phyloP scores from a whole-genome alignment of 2,329 filamentous ascomycete species.

The Penicillium freii region DNA sequence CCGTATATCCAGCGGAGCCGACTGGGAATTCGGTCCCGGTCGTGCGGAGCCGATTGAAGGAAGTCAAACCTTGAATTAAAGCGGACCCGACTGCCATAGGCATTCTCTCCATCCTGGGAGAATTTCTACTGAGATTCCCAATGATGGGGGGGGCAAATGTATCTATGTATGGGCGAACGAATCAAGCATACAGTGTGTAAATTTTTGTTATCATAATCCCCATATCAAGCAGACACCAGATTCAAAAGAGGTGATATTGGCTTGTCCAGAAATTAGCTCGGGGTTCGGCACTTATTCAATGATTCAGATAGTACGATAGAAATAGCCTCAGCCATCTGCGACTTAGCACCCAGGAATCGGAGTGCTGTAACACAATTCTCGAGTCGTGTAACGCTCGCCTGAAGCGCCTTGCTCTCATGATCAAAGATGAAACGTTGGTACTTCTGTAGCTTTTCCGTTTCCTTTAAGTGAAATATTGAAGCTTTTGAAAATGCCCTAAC shows the following conservation, averaged over 20 bases:
- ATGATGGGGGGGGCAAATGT: too few species aligned
- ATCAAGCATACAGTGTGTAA: too few species aligned
- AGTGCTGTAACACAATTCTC: background rate
- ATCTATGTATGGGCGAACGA: too few species aligned
- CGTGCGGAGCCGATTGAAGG: background rate
- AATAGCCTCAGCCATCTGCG: background rate
- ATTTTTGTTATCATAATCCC: too few species aligned
- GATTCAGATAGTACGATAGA: background rate
- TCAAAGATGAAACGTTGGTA: background rate
- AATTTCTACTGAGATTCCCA: too few species aligned
- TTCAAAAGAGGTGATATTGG: too few species aligned
- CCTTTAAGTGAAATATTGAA: background rate
- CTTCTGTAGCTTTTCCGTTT: background rate
- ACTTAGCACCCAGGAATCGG: background rate
- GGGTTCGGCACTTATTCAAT: background rate
- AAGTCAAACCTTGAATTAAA: background rate
- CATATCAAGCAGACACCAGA: too few species aligned
- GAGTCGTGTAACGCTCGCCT: background rate
- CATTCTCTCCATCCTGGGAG: too few species aligned
- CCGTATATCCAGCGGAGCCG: background rate
- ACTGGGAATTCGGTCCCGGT: background rate
- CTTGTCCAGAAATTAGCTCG: background rate
- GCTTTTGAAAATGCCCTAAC: background rate
- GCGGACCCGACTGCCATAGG: background rate
- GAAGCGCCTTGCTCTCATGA: background rate